These are phyloP conservation scores for Neltuma alba DNA, from an alignment of 306 rosid species.

Conservation along the genomic window DNA sequence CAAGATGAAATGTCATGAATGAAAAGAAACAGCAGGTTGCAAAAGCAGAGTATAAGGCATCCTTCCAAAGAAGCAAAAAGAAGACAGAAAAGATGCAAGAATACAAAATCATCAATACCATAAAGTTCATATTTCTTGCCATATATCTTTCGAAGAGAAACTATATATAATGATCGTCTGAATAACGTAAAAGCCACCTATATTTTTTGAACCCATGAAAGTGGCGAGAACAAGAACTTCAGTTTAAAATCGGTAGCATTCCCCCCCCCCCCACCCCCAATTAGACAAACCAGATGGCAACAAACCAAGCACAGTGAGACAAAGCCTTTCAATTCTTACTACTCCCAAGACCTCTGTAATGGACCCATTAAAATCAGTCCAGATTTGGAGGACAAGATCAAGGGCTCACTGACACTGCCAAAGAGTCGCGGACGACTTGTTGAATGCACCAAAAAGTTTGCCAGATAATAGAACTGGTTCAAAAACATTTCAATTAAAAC, in stretches of 20 bases:
- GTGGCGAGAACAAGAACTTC: conserved; percentile 16
- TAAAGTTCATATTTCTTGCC: not conserved
- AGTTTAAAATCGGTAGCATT: not conserved
- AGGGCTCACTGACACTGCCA: not conserved
- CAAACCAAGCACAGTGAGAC: conserved; percentile 15
- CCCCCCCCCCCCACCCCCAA: not conserved
- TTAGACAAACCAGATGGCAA: not conserved
- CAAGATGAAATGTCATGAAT: conserved; percentile 13
- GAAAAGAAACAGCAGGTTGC: conserved; percentile 21
- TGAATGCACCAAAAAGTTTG: conserved; percentile 2
- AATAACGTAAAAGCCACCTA: conserved; percentile 7
- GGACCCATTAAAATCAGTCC: too few species aligned
- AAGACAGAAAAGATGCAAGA: conserved; percentile 20
- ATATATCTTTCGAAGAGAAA: conserved; percentile 14
- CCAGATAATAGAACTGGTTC: not conserved
- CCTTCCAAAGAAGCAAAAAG: conserved; percentile 12
- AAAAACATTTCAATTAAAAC: too few species aligned
- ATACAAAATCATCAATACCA: not conserved
- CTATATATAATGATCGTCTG: conserved; percentile 14
- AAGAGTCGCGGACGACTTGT: not conserved
- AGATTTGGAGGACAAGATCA: not conserved
- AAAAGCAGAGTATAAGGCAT: conserved; percentile 26
- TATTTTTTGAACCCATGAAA: not conserved
- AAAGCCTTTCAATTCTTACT: not conserved
- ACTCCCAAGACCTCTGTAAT: not conserved